Conservation (phyloP, 2,329 filamentous ascomycete species). For the Diaporthe nobilis region DNA sequence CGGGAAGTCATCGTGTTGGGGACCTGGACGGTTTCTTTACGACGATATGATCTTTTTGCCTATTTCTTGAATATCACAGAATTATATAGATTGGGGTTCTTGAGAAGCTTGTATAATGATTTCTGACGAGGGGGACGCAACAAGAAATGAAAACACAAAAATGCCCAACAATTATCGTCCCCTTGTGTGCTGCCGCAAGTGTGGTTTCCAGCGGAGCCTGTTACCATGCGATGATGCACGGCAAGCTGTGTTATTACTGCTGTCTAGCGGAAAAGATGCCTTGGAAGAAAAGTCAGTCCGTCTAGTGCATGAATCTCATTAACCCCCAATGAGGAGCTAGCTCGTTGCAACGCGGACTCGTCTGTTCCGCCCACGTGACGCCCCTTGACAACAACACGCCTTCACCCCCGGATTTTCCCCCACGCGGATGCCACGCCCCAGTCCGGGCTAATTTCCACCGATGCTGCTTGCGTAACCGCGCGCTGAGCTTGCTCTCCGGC, state of each 20-base stretch:
- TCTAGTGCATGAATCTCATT: not conserved
- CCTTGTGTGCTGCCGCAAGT: not conserved
- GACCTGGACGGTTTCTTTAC: conserved; percentile 30
- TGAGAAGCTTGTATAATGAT: conserved; percentile 12
- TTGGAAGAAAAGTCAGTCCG: not conserved
- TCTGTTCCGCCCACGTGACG: conserved; percentile 28
- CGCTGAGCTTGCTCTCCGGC: not conserved
- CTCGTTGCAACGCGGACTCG: conserved; percentile 21
- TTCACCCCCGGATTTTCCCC: not conserved
- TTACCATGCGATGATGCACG: not conserved
- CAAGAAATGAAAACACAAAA: conserved; percentile 23
- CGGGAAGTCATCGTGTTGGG: not conserved
- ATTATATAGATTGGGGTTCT: conserved; percentile 32
- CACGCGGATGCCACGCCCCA: conserved; percentile 2
- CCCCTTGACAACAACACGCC: not conserved
- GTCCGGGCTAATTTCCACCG: conserved; percentile 19
- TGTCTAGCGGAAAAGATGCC: not conserved
- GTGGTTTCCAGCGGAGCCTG: not conserved
- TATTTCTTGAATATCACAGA: conserved; percentile 8
- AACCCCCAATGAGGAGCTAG: not conserved
- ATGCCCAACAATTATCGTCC: not conserved
- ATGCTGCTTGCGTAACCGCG: not conserved
- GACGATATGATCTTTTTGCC: conserved; percentile 36
- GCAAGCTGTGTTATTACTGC: not conserved
- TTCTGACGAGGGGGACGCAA: not conserved